Base-by-base conservation (phyloP, 169 alveolate genomes). In the Plasmodium blacklocki region DNA sequence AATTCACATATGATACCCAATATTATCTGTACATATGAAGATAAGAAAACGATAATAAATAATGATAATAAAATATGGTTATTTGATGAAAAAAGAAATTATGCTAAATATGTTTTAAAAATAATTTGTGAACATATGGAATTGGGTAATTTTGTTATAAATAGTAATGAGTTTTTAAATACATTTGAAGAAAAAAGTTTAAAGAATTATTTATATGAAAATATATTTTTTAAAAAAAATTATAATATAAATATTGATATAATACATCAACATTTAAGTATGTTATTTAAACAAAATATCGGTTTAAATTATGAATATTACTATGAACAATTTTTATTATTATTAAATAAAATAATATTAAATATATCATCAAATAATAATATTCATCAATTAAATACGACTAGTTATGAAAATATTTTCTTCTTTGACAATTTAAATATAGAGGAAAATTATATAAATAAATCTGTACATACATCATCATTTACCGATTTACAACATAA, bases 1-100 rank as follows among this genome's bases (percentile, higher is more conserved):
- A 76, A 64, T 54, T 56, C 89, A 14, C 89, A 76, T 21, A n/a
- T 76, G 4, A 54, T 76, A n/a, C 89, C 89, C 14, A 29, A 52
- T 11, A 45, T 76, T 9, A 64, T 76, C 18, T 52, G 71, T 8
- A 49, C 29, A 18, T 49, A 50, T 29, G 76, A 66, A 3, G 89
- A 76, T 76, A 75, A 59, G 19, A 43, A 52, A 19, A 49, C 50
- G 3, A 19, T 63, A 59, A 18, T 32, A 56, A 6, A 29, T 19
- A 74, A 49, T 14, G 60, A 21, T 6, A 45, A 74, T 64, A 32
- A 32, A 32, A 32, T 32, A 0, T 32, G 7, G 45, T 32, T 32
- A 32, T 32, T 32, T 32, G 45, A 32, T 32, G 45, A 32, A 32
- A 32, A 32, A 32, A 32, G 7, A 5, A 5, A 32, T 32, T 60